Evolutionary conservation across 768 basidiomycete genomes (phyloP).

Genomic region (Imleria badia): DNA sequence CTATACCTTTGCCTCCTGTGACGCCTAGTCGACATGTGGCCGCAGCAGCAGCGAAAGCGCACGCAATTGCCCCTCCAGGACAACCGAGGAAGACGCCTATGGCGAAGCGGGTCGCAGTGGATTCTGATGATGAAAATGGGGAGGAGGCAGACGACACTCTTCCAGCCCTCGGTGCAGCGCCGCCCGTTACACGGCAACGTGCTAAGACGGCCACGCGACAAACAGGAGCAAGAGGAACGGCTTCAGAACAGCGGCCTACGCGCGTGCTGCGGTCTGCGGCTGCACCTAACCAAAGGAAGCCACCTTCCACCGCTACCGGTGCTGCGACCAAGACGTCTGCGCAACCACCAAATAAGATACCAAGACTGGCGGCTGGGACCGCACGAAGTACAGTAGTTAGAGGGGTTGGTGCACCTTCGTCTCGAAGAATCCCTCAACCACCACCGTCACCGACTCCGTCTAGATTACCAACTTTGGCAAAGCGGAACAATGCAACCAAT

Average conservation of each 20-base stretch:
- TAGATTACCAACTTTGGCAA: constrained; percentile 71
- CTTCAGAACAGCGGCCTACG: constrained; percentile 71
- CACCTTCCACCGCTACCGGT: constrained; percentile 38
- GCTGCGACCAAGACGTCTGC: constrained; percentile 41
- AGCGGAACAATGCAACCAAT: constrained; percentile 45
- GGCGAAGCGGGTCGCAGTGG: constrained; percentile 65
- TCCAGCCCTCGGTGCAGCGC: constrained; percentile 58
- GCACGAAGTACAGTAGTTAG: constrained; percentile 47
- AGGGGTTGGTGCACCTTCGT: constrained; percentile 29
- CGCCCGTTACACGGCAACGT: constrained; percentile 37
- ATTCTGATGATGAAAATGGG: constrained; percentile 64
- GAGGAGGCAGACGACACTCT: constrained; percentile 59
- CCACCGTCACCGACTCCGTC: constrained; percentile 74
- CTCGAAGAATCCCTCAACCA: constrained; percentile 40
- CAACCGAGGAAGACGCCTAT: constrained; percentile 88
- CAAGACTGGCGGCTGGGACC: constrained; percentile 57
- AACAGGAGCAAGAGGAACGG: constrained; percentile 48
- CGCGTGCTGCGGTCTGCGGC: constrained; percentile 73
- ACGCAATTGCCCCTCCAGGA: constrained; percentile 71
- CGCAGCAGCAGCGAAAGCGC: constrained; percentile 66
- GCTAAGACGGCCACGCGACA: constrained; percentile 39
- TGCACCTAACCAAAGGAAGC: constrained; percentile 53
- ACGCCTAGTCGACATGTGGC: constrained; percentile 80
- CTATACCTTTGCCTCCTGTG: constrained; percentile 59
- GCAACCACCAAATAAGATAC: constrained; percentile 65